Evolutionary conservation across 441 rosid genomes (phyloP).

Genomic region (Raphanus hybrid): DNA sequence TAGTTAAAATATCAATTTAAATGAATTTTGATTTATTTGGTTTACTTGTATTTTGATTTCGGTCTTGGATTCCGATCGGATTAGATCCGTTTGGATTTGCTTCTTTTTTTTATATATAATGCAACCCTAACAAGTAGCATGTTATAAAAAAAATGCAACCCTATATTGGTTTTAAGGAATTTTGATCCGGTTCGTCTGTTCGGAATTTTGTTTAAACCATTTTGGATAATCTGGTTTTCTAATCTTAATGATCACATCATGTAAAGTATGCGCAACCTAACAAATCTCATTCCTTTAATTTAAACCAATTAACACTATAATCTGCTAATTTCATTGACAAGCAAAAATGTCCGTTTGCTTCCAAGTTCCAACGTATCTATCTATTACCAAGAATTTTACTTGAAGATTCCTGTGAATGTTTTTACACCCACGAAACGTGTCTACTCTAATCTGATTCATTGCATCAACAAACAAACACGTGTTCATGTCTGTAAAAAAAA

Average conservation of each 20-base stretch:
- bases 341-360: constrained; percentile 26
- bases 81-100: background rate
- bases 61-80: background rate
- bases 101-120: too few relatives aligned
- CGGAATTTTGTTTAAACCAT: background rate
- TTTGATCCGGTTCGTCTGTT: background rate
- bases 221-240: background rate
- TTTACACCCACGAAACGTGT: constrained; percentile 31
- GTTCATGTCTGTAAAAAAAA: constrained; percentile 30
- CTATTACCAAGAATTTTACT: constrained; percentile 17
- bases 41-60: background rate
- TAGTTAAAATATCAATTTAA: background rate
- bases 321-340: constrained; percentile 16
- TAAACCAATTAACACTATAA: background rate
- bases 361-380: constrained; percentile 35
- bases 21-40: background rate
- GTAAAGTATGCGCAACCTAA: background rate
- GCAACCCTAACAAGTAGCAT: background rate
- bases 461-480: constrained; percentile 40
- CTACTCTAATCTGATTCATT: constrained; percentile 31
- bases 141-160: too few relatives aligned
- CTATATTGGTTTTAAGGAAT: background rate
- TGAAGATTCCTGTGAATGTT: constrained; percentile 39
- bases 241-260: background rate
- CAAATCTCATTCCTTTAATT: background rate